A percentile compares a stretch with the other conserved stretches of the same genome.
Evolutionary conservation across 2,329 filamentous ascomycete species (phyloP).

Genomic region (Plectosphaerella cucumerina): DNA sequence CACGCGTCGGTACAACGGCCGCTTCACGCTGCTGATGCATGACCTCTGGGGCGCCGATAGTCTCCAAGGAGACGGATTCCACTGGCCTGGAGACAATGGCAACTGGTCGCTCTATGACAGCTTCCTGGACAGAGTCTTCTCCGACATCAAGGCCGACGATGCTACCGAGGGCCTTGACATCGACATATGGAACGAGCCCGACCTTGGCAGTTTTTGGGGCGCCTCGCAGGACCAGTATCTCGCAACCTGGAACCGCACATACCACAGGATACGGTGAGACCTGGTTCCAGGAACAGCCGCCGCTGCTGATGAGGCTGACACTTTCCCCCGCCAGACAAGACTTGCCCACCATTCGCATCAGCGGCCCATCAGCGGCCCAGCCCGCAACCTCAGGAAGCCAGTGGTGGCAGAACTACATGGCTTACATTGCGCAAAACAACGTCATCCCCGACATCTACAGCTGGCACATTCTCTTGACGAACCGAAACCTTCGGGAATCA

Average conservation of each 20-base stretch:
- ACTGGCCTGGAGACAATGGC: slow-evolving; percentile 9
- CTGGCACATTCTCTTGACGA: slow-evolving; percentile 10
- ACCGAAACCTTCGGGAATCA: background rate
- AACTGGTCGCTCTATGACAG: slow-evolving; percentile 7
- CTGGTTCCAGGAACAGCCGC: background rate
- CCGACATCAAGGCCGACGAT: slow-evolving; percentile 4
- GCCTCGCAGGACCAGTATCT: slow-evolving; percentile 7
- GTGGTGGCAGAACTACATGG: slow-evolving; percentile 5
- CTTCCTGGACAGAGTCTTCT: slow-evolving; percentile 4
- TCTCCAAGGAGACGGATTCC: slow-evolving; percentile 1
- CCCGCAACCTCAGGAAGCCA: background rate
- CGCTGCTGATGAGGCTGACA: background rate
- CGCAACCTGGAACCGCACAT: slow-evolving; percentile 6
- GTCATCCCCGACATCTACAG: slow-evolving; percentile 11
- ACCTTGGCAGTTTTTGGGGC: slow-evolving; percentile 7
- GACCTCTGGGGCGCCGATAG: slow-evolving; percentile 10
- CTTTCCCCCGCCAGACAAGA: background rate
- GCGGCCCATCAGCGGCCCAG: slow-evolving; percentile 4
- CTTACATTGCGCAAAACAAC: slow-evolving; percentile 5
- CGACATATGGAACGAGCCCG: slow-evolving; percentile 12
- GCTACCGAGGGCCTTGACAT: slow-evolving; percentile 4
- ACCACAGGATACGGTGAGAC: slow-evolving; percentile 3
- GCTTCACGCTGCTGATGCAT: slow-evolving; percentile 5
- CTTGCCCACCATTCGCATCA: slow-evolving; percentile 7
- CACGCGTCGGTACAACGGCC: background rate